Conservation (phyloP, 164 flowering plant species). For the Aristolochia fimbriata region DNA sequence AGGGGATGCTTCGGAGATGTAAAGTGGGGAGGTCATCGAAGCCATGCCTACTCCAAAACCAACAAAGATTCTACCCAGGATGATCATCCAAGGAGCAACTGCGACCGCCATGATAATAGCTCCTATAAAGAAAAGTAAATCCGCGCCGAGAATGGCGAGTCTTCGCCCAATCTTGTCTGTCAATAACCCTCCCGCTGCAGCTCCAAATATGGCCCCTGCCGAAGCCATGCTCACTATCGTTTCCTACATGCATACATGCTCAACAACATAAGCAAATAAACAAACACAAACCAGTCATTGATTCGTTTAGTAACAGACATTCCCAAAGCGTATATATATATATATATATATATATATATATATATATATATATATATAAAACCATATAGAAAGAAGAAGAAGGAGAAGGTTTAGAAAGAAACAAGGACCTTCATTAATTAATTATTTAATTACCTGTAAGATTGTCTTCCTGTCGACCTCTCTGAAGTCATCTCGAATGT, state of each 20-base stretch:
- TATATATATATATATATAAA: not conserved
- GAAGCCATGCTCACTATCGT: constrained; percentile 88
- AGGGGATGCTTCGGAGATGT: constrained; percentile 88
- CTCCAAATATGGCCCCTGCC: constrained; percentile 97
- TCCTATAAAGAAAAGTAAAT: constrained; percentile 61
- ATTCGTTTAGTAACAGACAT: too few relatives aligned
- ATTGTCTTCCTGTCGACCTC: constrained; percentile 49
- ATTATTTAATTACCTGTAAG: constrained; percentile 35
- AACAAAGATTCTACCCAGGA: constrained; percentile 57
- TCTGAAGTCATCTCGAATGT: constrained; percentile 71
- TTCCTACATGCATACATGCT: constrained; percentile 37
- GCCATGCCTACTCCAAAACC: constrained; percentile 92
- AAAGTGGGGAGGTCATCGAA: constrained; percentile 82
- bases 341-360: too few relatives aligned
- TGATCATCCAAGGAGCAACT: constrained; percentile 46
- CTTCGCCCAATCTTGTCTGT: constrained; percentile 64
- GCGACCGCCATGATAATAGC: constrained; percentile 69
- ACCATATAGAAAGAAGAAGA: not conserved
- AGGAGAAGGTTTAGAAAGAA: not conserved
- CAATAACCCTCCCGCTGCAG: constrained; percentile 74
- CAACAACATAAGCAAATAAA: not conserved
- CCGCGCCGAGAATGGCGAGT: constrained; percentile 54
- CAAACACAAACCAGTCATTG: not conserved
- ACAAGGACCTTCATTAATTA: too few relatives aligned
- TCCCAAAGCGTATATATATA: too few relatives aligned